phyloP scores from a whole-genome alignment of 768 basidiomycete genomes.

The Lentinula raphanica region DNA sequence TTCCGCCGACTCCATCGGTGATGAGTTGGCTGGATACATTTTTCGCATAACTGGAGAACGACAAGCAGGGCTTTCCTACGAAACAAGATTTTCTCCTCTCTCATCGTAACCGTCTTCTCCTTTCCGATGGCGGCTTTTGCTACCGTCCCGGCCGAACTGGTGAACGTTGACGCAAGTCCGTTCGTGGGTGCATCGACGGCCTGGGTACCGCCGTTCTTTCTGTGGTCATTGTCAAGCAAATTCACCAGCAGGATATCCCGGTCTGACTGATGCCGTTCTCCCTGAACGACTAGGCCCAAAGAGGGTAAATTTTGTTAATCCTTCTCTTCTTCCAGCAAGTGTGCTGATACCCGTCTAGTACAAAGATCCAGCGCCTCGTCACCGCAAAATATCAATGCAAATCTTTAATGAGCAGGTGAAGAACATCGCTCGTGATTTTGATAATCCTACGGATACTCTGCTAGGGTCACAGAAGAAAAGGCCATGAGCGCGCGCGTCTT shows the following conservation, averaged over 20 bases:
- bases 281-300: slow-evolving; percentile 97
- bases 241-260: slow-evolving; percentile 87
- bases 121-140: slow-evolving; percentile 95
- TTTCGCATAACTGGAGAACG: slow-evolving; percentile 98
- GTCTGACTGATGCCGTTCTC: slow-evolving; percentile 85
- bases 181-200: slow-evolving; percentile 96
- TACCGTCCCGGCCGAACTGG: slow-evolving; percentile 88
- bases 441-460: too few species aligned
- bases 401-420: slow-evolving; percentile 62
- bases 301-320: slow-evolving; percentile 64
- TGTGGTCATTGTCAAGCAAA: slow-evolving; percentile 94
- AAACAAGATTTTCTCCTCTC: slow-evolving; percentile 98
- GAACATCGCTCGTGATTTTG: neutral
- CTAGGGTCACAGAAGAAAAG: slow-evolving; percentile 92
- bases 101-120: slow-evolving; percentile 88
- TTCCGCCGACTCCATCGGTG: slow-evolving; percentile 87
- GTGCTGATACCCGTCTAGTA: slow-evolving; percentile 36
- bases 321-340: neutral
- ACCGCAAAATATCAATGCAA: slow-evolving; percentile 78
- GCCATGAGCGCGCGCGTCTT: slow-evolving; percentile 99
- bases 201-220: slow-evolving; percentile 94
- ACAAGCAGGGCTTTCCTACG: slow-evolving; percentile 99
- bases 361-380: slow-evolving; percentile 96
- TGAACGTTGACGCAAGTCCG: slow-evolving; percentile 98
- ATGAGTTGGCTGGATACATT: slow-evolving; percentile 96